phyloP scores from a whole-genome alignment of 805 yeast genomes.

The Saccharomycodes ludwigii region DNA sequence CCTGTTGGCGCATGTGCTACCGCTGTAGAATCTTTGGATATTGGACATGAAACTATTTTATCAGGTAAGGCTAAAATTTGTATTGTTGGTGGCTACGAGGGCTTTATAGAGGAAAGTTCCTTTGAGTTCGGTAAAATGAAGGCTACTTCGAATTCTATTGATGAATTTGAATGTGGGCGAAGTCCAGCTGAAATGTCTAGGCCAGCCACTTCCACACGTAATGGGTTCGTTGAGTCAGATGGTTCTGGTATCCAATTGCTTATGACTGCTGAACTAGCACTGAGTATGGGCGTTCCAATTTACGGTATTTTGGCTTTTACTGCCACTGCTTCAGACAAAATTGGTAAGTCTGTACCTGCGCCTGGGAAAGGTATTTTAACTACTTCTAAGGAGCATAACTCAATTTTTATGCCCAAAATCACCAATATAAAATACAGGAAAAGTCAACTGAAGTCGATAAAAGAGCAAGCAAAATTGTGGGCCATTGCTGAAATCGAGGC shows the following conservation, averaged over 20 bases:
- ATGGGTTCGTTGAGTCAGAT: conserved; percentile 89
- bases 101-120: conserved; percentile 84
- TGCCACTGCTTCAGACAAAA: conserved; percentile 81
- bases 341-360: conserved; percentile 85
- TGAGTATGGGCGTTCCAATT: conserved; percentile 86
- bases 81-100: conserved; percentile 86
- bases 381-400: conserved; percentile 60
- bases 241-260: conserved; percentile 85
- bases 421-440: conserved; percentile 9
- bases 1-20: conserved; percentile 95
- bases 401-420: conserved; percentile 7
- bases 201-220: conserved; percentile 76
- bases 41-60: conserved; percentile 71
- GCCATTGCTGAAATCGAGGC: conserved; percentile 55
- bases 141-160: conserved; percentile 68
- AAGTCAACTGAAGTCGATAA: conserved; percentile 38
- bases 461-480: conserved; percentile 60
- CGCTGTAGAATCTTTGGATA: conserved; percentile 78
- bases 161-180: conserved; percentile 70
- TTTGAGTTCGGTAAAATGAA: conserved; percentile 87
- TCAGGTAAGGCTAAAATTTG: conserved; percentile 76
- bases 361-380: conserved; percentile 91
- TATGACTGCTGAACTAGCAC: conserved; percentile 75
- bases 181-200: conserved; percentile 87
- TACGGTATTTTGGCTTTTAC: conserved; percentile 75